Conservation (phyloP, 306 rosid species). For the Prosopis cineraria region DNA sequence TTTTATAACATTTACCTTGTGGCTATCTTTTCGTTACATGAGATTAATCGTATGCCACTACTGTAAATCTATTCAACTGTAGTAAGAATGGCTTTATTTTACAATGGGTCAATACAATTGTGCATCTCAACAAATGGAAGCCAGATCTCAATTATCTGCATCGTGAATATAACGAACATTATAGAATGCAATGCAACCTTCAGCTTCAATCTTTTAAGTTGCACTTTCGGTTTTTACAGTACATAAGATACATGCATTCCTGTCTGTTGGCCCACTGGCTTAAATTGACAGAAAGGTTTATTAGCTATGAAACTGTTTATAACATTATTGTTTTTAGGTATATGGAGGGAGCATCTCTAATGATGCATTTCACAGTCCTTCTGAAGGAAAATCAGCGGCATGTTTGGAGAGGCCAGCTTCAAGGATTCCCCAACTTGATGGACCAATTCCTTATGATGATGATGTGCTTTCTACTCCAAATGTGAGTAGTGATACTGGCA, state of each 20-base stretch:
- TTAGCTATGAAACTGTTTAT: slow-evolving; percentile 31
- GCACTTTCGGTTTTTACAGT: neutral
- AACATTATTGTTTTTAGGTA: slow-evolving; percentile 57
- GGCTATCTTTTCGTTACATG: neutral
- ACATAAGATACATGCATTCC: neutral
- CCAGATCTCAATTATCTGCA: neutral
- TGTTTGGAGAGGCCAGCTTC: slow-evolving; percentile 47
- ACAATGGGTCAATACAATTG: neutral
- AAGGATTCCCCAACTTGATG: slow-evolving; percentile 94
- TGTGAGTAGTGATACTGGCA: slow-evolving; percentile 49
- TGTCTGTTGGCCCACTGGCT: slow-evolving; percentile 28
- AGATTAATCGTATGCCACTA: neutral
- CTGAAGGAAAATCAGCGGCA: slow-evolving; percentile 44
- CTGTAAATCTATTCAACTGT: neutral
- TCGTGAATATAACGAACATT: neutral
- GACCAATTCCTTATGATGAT: slow-evolving; percentile 89
- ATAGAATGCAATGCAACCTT: slow-evolving; percentile 18
- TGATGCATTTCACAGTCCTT: slow-evolving; percentile 36
- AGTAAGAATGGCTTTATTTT: neutral
- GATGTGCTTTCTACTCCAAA: slow-evolving; percentile 95
- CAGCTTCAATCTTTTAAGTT: slow-evolving; percentile 1
- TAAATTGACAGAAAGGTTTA: slow-evolving; percentile 19
- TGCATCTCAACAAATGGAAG: slow-evolving; percentile 1
- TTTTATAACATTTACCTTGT: neutral
- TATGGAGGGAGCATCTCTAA: slow-evolving; percentile 60